phyloP scores from a whole-genome alignment of 352 stramenopile species.

The Phytophthora kernoviae region DNA sequence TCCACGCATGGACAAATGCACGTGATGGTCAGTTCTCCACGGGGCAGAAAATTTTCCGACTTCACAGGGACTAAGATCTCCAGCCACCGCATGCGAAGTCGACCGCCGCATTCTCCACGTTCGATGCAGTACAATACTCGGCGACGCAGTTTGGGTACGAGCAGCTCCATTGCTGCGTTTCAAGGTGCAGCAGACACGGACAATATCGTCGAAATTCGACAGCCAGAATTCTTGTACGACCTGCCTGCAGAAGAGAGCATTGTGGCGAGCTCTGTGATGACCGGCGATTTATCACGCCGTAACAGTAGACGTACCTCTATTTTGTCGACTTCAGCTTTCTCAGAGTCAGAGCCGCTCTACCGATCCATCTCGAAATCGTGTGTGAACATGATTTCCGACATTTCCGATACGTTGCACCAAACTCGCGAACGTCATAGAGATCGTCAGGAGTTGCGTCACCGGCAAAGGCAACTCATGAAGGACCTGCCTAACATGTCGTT shows the following conservation, averaged over 20 bases:
- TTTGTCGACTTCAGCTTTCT: slow-evolving; percentile 33
- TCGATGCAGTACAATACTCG: slow-evolving; percentile 23
- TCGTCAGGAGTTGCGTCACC: slow-evolving; percentile 51
- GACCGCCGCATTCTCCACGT: slow-evolving; percentile 24
- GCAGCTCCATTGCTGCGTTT: slow-evolving; percentile 24
- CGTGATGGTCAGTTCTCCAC: slow-evolving; percentile 24
- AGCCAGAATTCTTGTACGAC: slow-evolving; percentile 18
- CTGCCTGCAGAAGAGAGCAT: slow-evolving; percentile 11
- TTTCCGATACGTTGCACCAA: slow-evolving; percentile 46
- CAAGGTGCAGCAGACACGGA: slow-evolving; percentile 20
- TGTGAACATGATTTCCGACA: slow-evolving; percentile 43
- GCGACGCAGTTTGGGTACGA: slow-evolving; percentile 23
- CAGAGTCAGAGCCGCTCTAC: slow-evolving; percentile 32
- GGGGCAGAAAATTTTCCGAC: slow-evolving; percentile 29
- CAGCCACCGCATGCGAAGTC: slow-evolving; percentile 20
- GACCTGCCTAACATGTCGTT: slow-evolving; percentile 84
- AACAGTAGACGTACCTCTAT: slow-evolving; percentile 45
- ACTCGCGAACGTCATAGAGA: slow-evolving; percentile 51
- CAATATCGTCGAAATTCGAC: slow-evolving; percentile 11
- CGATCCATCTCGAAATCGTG: slow-evolving; percentile 52
- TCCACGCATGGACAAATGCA: slow-evolving; percentile 25
- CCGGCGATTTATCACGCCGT: slow-evolving; percentile 23
- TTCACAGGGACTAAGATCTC: slow-evolving; percentile 13
- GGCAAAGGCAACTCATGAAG: slow-evolving; percentile 58
- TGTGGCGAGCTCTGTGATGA: slow-evolving; percentile 8